Evolutionary conservation across 2,329 filamentous ascomycete species (phyloP).

Genomic region (Huntiella decipiens): DNA sequence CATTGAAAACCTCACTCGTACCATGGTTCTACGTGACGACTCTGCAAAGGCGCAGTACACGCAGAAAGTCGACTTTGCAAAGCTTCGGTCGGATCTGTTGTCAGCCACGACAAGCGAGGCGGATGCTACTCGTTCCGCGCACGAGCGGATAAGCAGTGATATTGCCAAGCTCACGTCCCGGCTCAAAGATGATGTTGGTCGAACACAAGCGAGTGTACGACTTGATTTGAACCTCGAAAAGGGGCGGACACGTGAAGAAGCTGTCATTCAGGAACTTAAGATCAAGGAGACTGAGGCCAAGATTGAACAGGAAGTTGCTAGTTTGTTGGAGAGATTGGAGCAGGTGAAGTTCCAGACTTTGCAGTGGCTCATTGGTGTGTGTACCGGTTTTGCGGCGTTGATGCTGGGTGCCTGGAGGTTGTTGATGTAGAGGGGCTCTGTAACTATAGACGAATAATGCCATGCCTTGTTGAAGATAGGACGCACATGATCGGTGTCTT

Average conservation of each 20-base stretch:
- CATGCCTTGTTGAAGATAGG: no score
- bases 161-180: slow-evolving; percentile 82
- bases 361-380: slow-evolving; percentile 91
- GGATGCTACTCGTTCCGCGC: slow-evolving; percentile 68
- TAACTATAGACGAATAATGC: no score
- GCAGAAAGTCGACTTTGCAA: slow-evolving; percentile 94
- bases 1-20: slow-evolving; percentile 91
- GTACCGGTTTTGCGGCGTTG: slow-evolving; percentile 46
- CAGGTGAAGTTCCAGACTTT: slow-evolving; percentile 95
- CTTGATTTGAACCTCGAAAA: slow-evolving; percentile 93
- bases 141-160: slow-evolving; percentile 87
- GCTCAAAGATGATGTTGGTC: slow-evolving; percentile 78
- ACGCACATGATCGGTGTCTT: no score
- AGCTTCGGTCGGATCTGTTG: slow-evolving; percentile 83
- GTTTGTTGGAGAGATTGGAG: slow-evolving; percentile 77
- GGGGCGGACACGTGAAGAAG: slow-evolving; percentile 87
- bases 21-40: slow-evolving; percentile 94
- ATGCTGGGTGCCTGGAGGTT: slow-evolving; percentile 51
- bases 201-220: slow-evolving; percentile 82
- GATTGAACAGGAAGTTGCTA: slow-evolving; percentile 93
- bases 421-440: slow-evolving; percentile 31
- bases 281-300: slow-evolving; percentile 97
- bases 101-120: slow-evolving; percentile 83
- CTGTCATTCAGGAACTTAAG: slow-evolving; percentile 89
- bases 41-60: slow-evolving; percentile 62